Conservation (phyloP, 1,139 yeast species). For the Komagataea norvegica region DNA sequence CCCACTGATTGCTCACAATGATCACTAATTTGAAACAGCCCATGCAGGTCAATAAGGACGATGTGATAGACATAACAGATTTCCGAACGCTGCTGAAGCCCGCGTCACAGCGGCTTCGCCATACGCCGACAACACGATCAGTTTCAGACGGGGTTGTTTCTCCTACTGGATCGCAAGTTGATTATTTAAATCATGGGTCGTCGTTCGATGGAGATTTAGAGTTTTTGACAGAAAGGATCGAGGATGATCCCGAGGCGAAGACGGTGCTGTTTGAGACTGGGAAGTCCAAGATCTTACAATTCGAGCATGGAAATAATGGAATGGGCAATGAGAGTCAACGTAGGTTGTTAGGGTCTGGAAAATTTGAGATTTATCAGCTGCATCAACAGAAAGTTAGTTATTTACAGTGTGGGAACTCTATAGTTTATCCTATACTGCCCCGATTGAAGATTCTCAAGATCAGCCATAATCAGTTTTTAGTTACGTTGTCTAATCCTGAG, state of each 20-base stretch:
- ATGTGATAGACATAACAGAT: conserved; percentile 11
- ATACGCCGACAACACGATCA: conserved; percentile 5
- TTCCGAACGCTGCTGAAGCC: conserved; percentile 13
- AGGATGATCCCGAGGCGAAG: conserved; percentile 17
- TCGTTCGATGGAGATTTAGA: too few species aligned
- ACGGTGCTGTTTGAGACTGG: conserved; percentile 35
- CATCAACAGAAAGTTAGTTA: conserved; percentile 62
- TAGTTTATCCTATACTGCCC: conserved; percentile 64
- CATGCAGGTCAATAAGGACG: conserved; percentile 4
- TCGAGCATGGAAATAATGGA: conserved; percentile 37
- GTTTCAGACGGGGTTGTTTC: conserved; percentile 1
- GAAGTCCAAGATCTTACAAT: conserved; percentile 40
- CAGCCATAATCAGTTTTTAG: conserved; percentile 46
- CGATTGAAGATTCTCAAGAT: conserved; percentile 53
- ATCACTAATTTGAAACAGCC: conserved; percentile 8
- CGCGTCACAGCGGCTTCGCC: conserved; percentile 8
- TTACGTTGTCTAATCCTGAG: conserved; percentile 67
- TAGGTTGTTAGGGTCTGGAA: conserved; percentile 55
- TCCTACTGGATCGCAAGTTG: conserved; percentile 1
- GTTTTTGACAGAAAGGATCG: too few species aligned
- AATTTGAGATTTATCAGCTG: conserved; percentile 58
- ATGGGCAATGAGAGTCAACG: conserved; percentile 32
- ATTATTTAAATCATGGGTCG: too few species aligned
- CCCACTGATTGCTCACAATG: too few species aligned
- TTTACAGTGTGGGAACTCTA: conserved; percentile 48